A percentile compares a stretch with the other conserved stretches of the same genome.
phyloP scores from a whole-genome alignment of 169 alveolate species.

The Toxoplasma gondii region DNA sequence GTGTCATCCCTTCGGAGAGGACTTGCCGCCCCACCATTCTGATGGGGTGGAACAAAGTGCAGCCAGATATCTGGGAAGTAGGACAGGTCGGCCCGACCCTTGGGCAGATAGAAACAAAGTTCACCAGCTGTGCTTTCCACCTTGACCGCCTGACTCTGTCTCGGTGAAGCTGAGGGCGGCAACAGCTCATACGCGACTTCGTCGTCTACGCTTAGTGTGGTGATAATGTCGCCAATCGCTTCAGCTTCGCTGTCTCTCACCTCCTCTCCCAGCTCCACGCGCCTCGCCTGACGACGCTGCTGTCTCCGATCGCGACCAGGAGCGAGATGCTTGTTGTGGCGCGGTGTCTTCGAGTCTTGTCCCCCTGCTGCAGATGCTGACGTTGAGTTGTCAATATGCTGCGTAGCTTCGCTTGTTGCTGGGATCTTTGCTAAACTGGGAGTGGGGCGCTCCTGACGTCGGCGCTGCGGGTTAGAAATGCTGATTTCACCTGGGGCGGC shows the following conservation, averaged over 20 bases:
- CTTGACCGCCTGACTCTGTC: conserved; percentile 60
- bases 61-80: conserved; percentile 56
- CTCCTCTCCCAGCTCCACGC: conserved; percentile 3
- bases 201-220: not conserved
- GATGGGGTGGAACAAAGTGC: conserved; percentile 10
- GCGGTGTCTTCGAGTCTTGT: not conserved
- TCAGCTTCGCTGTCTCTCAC: conserved; percentile 38
- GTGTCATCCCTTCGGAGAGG: not conserved
- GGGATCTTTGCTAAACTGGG: not conserved
- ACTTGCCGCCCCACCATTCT: not conserved
- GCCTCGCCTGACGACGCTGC: conserved; percentile 29
- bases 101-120: conserved; percentile 59
- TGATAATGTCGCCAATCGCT: not conserved
- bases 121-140: conserved; percentile 42
- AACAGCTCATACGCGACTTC: conserved; percentile 41
- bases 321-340: not conserved
- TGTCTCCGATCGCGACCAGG: not conserved
- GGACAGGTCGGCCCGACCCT: conserved; percentile 51
- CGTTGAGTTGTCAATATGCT: not conserved
- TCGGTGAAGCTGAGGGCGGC: conserved; percentile 64
- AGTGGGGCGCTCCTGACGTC: conserved; percentile 3
- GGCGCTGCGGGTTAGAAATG: conserved; percentile 16
- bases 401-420: not conserved
- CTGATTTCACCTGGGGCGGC: conserved; percentile 11
- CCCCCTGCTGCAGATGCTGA: not conserved